Base-by-base conservation (phyloP, 306 rosid genomes). In the Fagus sylvatica region DNA sequence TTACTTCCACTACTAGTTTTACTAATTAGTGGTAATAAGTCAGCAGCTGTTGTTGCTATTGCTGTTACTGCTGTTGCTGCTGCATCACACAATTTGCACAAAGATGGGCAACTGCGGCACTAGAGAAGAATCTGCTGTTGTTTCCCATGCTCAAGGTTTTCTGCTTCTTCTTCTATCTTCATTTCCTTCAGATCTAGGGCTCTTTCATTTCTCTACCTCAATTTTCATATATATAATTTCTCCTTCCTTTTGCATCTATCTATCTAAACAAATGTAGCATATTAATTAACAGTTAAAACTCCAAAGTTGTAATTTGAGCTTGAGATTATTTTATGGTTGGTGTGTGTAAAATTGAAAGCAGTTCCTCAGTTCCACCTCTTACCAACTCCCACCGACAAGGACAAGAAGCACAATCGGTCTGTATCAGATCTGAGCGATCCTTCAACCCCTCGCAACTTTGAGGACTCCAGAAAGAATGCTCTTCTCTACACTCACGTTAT, bases 101-200 rank as follows among this genome's bases (percentile, higher is more conserved):
- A 39, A 39, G 6, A 96, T 96, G 99, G 99, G 99, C 32, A 96
- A 96, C 81, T 93, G 99, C 71, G 98, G 99, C 41, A 96, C 99
- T 48, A 83, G 99, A 81, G 98, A 93, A 79, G 99, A 96, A 87
- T 87, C 98, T 19, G 96, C 99, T 8, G 99, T 96, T 7, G 90
- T 96, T 41, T 82, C 99, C 86, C 89, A 87, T 79, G 99, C 94
- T 78, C 99, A 96, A 91, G 99, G 99, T 94, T 46, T 9, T 53
- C 28, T 19, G 2, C 16, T 54, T 3, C 1, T 28, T 51, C 22
- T 41, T 16, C 10, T 42, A 32, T 41, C 1, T 37, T 13, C 6
- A 2, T 78, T 66, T 53, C 19, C 5, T 19, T 72, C 87, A 87
- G 97, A 90, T 93, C 96, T 90, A 83, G 69, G 73, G 68, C 74